Base-by-base conservation (phyloP, 345 rosid genomes). In the Linum tenue region DNA sequence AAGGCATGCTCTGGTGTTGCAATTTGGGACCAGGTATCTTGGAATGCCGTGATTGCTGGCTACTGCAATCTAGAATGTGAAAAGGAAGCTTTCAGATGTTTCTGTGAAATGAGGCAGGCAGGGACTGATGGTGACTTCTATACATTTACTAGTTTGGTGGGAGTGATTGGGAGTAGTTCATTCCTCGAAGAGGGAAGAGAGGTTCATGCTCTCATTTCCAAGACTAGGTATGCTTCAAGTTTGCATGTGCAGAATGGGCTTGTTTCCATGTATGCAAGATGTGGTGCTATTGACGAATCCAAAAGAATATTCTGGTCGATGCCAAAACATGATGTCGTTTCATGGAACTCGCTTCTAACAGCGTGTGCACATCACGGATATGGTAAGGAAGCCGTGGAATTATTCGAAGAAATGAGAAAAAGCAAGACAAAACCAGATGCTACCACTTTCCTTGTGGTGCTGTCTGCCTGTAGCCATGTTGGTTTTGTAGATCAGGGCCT, bases 201-300 rank as follows among this genome's bases (percentile, higher is more conserved):
- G 38, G 38, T 57, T 11, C 60, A 57, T 57, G 60, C 60, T 22
- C 36, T 57, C 60, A 57, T 57, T 22, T 37, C 38, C 37, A 57
- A 57, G 38, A 57, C 37, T 17, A 3, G 37, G 36, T 57, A 57
- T 17, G 60, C 60, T 57, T 57, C 60, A 17, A 57, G 38, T 12
- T 16, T 57, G 35, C 3, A 8, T 17, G 60, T 57, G 10, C 60
- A 57, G 38, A 57, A 57, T 5, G 60, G 60, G 8, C 16, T 57
- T 7, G 60, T 57, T 31, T 57, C 60, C 60, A 57, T 57, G 60
- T 57, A 57, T 17, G 60, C 60, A 7, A 37, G 60, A 57, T 57
- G 60, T 22, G 60, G 60, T 37, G 38, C 60, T 57, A 57, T 57
- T 11, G 38, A 9, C 6, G 38, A 57, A 31, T 57, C 38, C 7